Evolutionary conservation across 345 rosid genomes (phyloP).

Genomic region (Mercurialis annua): DNA sequence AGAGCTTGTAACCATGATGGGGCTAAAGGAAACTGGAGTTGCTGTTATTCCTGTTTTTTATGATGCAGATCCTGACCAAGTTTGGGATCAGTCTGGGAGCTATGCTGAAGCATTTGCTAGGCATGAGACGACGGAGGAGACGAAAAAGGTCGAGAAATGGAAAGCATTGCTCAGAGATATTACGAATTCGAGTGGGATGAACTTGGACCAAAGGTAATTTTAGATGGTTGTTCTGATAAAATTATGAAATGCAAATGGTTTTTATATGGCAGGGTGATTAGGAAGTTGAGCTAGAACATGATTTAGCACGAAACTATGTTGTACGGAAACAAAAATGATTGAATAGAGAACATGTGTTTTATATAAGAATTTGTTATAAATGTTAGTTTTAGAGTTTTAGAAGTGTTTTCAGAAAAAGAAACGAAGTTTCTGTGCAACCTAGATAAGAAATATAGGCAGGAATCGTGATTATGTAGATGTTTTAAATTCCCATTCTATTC

Average conservation of each 20-base stretch:
- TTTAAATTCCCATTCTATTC: background rate
- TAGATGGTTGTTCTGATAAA: background rate
- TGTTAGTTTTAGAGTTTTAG: no score
- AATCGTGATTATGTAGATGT: background rate
- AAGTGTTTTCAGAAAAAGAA: no score
- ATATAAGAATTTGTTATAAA: no score
- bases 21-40: background rate
- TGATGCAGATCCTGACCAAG: slow-evolving; percentile 10
- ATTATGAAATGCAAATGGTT: background rate
- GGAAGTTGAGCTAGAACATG: background rate
- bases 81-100: slow-evolving; percentile 10
- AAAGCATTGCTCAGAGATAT: slow-evolving; percentile 6
- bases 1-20: slow-evolving; percentile 10
- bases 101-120: slow-evolving; percentile 19
- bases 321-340: no score
- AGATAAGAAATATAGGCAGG: no score
- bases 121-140: slow-evolving; percentile 10
- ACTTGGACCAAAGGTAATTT: slow-evolving; percentile 14
- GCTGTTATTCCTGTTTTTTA: slow-evolving; percentile 17
- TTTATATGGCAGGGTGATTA: background rate
- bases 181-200: slow-evolving; percentile 15
- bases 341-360: no score
- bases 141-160: slow-evolving; percentile 16
- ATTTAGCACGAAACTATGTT: no score
- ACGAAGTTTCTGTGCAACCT: no score